phyloP scores from a whole-genome alignment of 176 grass and related monocot genomes.

The Rhynchospora tenuis region DNA sequence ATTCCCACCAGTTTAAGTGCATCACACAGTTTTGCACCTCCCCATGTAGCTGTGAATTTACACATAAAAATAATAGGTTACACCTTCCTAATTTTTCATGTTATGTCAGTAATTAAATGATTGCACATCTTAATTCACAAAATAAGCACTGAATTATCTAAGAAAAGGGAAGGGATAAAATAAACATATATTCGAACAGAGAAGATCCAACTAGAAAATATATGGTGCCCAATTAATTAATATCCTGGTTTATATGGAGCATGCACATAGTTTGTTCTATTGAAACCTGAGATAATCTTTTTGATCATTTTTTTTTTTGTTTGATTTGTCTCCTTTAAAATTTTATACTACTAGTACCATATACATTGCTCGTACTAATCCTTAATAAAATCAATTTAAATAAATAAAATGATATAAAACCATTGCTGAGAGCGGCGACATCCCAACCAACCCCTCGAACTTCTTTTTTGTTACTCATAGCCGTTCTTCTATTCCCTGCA shows the following conservation, averaged over 20 bases:
- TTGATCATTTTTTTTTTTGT: too few relatives aligned
- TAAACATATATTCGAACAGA: not conserved
- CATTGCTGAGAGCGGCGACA: slow-evolving; percentile 39
- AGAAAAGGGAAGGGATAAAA: not conserved
- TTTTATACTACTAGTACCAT: not conserved
- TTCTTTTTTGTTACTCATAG: slow-evolving; percentile 33
- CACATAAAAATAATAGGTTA: not conserved
- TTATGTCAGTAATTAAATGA: not conserved
- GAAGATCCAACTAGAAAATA: not conserved
- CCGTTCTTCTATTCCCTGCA: slow-evolving; percentile 50
- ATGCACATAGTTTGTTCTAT: too few relatives aligned
- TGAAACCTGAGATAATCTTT: too few relatives aligned
- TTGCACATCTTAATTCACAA: not conserved
- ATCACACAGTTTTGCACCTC: slow-evolving; percentile 34
- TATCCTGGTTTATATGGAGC: not conserved
- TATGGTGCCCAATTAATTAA: not conserved
- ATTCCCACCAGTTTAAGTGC: slow-evolving; percentile 30
- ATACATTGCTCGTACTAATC: not conserved
- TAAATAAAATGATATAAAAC: slow-evolving; percentile 20
- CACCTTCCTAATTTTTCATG: not conserved
- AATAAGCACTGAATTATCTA: not conserved
- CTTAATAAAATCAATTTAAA: not conserved
- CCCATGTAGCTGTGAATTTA: slow-evolving; percentile 24
- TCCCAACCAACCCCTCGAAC: slow-evolving; percentile 52
- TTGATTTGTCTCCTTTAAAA: not conserved